Conservation (phyloP, 306 rosid genomes). For the Vigna hirtella region DNA sequence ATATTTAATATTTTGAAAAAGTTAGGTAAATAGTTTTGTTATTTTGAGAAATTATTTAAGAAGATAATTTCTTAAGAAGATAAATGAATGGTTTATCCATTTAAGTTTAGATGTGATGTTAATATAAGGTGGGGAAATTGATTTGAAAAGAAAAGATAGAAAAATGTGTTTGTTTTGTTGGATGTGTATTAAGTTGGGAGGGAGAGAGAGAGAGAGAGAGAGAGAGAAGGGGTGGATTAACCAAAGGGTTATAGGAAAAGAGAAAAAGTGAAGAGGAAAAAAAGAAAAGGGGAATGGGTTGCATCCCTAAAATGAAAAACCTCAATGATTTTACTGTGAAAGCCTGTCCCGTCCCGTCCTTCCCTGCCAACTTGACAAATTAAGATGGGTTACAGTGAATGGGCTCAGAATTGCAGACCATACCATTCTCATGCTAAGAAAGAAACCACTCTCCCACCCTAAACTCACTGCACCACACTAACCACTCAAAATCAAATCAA, state of each 20-base stretch:
- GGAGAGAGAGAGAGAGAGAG: no score
- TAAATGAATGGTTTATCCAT: no score
- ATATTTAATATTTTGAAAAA: no score
- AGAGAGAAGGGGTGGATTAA: background rate
- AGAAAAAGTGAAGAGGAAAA: slow-evolving; percentile 35
- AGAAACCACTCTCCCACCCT: slow-evolving; percentile 12
- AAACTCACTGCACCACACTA: background rate
- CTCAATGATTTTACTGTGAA: slow-evolving; percentile 60
- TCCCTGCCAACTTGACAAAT: slow-evolving; percentile 65
- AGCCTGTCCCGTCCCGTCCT: slow-evolving; percentile 55
- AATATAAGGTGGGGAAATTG: no score
- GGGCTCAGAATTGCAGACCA: slow-evolving; percentile 62
- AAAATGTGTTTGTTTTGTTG: no score
- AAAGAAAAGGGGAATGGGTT: slow-evolving; percentile 43
- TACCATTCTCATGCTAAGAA: slow-evolving; percentile 45
- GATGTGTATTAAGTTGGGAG: no score
- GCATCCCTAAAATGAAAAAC: slow-evolving; percentile 44
- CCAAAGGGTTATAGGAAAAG: slow-evolving; percentile 12
- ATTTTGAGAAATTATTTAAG: no score
- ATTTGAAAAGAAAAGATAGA: no score
- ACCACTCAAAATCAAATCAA: slow-evolving; percentile 26
- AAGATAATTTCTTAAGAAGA: no score
- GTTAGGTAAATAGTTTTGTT: no score
- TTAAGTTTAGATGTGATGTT: no score
- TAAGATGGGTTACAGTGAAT: slow-evolving; percentile 67